phyloP scores from a whole-genome alignment of 371 early-diverging fungal species.

The Dinochytrium kinnereticum region DNA sequence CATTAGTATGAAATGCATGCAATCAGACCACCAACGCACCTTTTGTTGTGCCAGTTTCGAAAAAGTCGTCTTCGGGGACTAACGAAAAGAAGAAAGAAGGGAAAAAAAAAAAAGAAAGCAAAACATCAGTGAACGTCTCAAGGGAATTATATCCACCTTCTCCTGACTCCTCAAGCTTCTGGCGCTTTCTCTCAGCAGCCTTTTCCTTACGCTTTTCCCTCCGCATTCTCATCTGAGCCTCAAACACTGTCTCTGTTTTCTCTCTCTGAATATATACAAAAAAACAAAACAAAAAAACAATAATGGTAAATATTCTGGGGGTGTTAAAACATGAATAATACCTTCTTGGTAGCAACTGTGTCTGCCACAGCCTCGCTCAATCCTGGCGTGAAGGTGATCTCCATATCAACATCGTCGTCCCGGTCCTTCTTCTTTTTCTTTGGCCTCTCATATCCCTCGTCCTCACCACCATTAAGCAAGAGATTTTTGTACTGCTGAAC shows the following conservation, averaged over 20 bases:
- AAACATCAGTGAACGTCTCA: constrained; percentile 13
- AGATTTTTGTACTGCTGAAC: constrained; percentile 71
- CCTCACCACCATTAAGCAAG: constrained; percentile 54
- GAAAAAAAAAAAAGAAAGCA: background rate
- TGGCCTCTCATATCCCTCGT: constrained; percentile 20
- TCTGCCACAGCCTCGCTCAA: constrained; percentile 74
- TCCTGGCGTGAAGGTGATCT: constrained; percentile 95
- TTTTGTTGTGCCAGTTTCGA: constrained; percentile 8
- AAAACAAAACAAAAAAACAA: background rate
- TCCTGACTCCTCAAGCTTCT: constrained; percentile 31
- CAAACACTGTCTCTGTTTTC: constrained; percentile 82
- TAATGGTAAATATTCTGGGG: too few species aligned
- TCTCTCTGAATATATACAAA: constrained; percentile 28
- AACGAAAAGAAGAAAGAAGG: constrained; percentile 32
- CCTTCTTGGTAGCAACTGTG: constrained; percentile 54
- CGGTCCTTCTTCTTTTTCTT: constrained; percentile 44
- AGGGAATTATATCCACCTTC: constrained; percentile 48
- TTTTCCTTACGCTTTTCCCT: constrained; percentile 67
- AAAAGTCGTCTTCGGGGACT: constrained; percentile 53
- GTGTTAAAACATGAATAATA: constrained; percentile 11
- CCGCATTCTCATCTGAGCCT: constrained; percentile 81
- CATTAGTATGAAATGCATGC: too few species aligned
- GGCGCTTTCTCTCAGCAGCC: constrained; percentile 51
- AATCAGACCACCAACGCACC: too few species aligned
- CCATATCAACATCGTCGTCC: constrained; percentile 74